phyloP scores from a whole-genome alignment of 345 rosid genomes.

The Laguncularia racemosa region DNA sequence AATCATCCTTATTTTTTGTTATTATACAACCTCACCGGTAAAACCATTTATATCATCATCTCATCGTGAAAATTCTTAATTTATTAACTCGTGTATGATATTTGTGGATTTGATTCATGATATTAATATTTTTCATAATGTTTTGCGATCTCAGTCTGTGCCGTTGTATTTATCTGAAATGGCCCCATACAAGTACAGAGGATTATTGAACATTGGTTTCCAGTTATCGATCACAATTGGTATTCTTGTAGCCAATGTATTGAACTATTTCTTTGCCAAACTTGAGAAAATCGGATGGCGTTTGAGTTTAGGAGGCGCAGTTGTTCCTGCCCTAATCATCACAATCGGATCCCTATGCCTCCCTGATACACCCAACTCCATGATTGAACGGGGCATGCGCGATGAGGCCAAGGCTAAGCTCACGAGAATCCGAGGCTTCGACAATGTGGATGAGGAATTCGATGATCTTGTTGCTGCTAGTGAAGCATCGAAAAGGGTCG shows the following conservation, averaged over 20 bases:
- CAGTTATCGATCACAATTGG: slow-evolving; percentile 90
- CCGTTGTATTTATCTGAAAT: slow-evolving; percentile 94
- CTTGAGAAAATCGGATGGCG: slow-evolving; percentile 90
- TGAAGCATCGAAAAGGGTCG: slow-evolving; percentile 57
- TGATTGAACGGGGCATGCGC: slow-evolving; percentile 79
- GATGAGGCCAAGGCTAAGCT: slow-evolving; percentile 56
- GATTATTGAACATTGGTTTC: slow-evolving; percentile 85
- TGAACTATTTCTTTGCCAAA: slow-evolving; percentile 80
- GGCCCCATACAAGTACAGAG: slow-evolving; percentile 97
- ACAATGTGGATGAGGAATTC: slow-evolving; percentile 72
- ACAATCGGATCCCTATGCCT: slow-evolving; percentile 69
- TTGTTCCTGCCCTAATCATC: slow-evolving; percentile 94
- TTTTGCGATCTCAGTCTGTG: slow-evolving; percentile 52
- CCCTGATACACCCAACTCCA: slow-evolving; percentile 90
- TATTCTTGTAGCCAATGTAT: slow-evolving; percentile 67
- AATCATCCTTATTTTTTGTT: no score
- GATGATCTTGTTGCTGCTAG: slow-evolving; percentile 70
- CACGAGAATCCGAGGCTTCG: slow-evolving; percentile 58
- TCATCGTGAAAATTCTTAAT: no score
- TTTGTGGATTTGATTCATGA: background rate
- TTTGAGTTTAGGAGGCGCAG: slow-evolving; percentile 85
- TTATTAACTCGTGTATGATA: no score
- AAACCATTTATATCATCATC: no score
- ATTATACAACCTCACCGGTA: no score
- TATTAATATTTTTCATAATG: background rate